Percentiles rank a stretch among this genome's conserved stretches.
These are phyloP conservation scores for Scutellaria minor DNA, from an alignment of 257 asterid genomes.

Conservation along the genomic window DNA sequence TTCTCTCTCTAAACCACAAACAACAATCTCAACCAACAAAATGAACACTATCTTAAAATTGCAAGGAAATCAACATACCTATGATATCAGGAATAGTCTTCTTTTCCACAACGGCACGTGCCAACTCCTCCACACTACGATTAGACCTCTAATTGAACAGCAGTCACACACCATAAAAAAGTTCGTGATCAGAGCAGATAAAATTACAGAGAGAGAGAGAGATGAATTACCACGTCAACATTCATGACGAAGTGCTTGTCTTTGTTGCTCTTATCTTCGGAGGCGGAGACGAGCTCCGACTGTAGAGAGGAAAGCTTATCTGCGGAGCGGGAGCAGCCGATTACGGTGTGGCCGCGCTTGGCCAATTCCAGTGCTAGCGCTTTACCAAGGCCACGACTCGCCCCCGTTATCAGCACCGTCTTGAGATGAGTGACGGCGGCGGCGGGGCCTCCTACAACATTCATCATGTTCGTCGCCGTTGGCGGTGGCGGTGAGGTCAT, in stretches of 20 bases:
- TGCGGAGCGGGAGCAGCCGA: slow-evolving; percentile 91
- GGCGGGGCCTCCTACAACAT: slow-evolving; percentile 40
- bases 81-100: slow-evolving; percentile 83
- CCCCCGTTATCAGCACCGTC: slow-evolving; percentile 87
- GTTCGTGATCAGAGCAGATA: not conserved
- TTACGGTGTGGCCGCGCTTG: slow-evolving; percentile 81
- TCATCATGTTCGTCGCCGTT: slow-evolving; percentile 41
- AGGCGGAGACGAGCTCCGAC: slow-evolving; percentile 64
- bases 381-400: slow-evolving; percentile 88
- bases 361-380: slow-evolving; percentile 91
- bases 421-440: slow-evolving; percentile 41
- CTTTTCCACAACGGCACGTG: slow-evolving; percentile 72
- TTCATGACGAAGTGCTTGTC: slow-evolving; percentile 66
- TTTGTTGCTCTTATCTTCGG: slow-evolving; percentile 44
- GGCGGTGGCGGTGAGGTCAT: slow-evolving; percentile 51
- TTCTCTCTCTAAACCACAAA: not conserved
- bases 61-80: slow-evolving; percentile 48
- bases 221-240: slow-evolving; percentile 75
- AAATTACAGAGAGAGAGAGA: not conserved
- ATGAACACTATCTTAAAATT: not conserved
- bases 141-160: slow-evolving; percentile 59
- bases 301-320: slow-evolving; percentile 74
- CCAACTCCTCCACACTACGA: slow-evolving; percentile 78
- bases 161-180: not conserved
- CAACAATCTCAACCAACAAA: slow-evolving; percentile 16